phyloP scores from a whole-genome alignment of 495 filamentous ascomycete genomes.

The Durotheca rogersii region DNA sequence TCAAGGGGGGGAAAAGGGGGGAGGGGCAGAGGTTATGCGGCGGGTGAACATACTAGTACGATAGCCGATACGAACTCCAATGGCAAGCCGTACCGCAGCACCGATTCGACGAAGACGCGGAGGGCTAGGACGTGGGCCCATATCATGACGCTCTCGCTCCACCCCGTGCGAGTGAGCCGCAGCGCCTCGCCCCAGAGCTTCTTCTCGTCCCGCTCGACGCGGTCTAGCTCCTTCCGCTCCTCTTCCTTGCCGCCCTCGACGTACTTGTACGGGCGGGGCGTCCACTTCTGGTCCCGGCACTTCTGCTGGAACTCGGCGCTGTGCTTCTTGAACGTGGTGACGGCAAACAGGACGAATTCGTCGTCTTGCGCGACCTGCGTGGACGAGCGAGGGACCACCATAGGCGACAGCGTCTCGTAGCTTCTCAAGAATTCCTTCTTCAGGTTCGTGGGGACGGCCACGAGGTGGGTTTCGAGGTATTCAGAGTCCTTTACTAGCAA shows the following conservation, averaged over 20 bases:
- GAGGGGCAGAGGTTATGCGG: too few relatives aligned
- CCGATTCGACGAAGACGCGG: constrained; percentile 94
- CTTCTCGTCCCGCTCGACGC: constrained; percentile 74
- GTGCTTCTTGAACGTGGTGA: constrained; percentile 91
- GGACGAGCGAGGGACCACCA: constrained; percentile 87
- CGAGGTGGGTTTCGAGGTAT: constrained; percentile 91
- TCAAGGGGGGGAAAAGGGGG: too few relatives aligned
- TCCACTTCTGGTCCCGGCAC: constrained; percentile 88
- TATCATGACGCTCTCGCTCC: constrained; percentile 92
- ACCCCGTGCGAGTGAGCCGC: constrained; percentile 78
- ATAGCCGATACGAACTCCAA: constrained; percentile 82
- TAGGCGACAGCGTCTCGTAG: constrained; percentile 81
- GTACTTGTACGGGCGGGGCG: constrained; percentile 90
- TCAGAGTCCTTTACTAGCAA: constrained; percentile 85
- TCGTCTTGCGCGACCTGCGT: constrained; percentile 74
- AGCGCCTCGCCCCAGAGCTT: constrained; percentile 92
- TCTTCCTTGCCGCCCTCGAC: constrained; percentile 84
- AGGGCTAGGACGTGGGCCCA: constrained; percentile 90
- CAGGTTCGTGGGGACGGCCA: constrained; percentile 76
- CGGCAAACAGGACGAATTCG: constrained; percentile 84
- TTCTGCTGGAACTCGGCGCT: constrained; percentile 83
- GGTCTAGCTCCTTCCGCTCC: constrained; percentile 80
- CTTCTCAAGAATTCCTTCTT: constrained; percentile 83
- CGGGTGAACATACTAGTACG: constrained; percentile 80
- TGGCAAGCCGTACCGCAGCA: constrained; percentile 89